These are phyloP conservation scores for Pelagophyceae sp. DNA, from an alignment of 352 stramenopile genomes.

Conservation along the genomic window DNA sequence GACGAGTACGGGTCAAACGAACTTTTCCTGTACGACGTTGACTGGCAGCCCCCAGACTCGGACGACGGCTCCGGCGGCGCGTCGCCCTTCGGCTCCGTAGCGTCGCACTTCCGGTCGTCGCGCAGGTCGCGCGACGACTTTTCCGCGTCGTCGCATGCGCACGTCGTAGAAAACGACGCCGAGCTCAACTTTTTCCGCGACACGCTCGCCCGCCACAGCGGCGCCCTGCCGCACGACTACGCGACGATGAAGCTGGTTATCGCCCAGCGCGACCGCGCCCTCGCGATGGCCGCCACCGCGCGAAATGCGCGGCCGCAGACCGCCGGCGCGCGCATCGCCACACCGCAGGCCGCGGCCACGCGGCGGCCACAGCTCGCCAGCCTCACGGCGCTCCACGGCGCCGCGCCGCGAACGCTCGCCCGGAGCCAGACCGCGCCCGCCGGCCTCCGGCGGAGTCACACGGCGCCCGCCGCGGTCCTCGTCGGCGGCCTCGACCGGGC, in stretches of 20 bases:
- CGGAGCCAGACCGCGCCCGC: too few relatives aligned
- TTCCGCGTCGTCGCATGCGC: not conserved
- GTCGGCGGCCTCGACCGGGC: too few relatives aligned
- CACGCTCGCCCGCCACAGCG: not conserved
- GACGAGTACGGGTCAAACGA: not conserved
- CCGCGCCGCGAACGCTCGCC: not conserved
- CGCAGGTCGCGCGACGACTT: not conserved
- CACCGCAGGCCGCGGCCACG: not conserved
- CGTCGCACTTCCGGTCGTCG: not conserved
- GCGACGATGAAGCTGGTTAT: conserved; percentile 4
- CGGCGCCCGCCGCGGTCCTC: too few relatives aligned
- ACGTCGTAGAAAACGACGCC: not conserved
- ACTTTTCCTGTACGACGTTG: not conserved
- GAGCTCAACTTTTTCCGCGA: conserved; percentile 13
- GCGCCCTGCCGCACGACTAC: not conserved
- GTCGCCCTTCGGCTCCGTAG: not conserved
- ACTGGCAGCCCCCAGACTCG: not conserved
- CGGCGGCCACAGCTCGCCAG: not conserved
- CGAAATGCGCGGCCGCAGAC: not conserved
- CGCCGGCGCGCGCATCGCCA: not conserved
- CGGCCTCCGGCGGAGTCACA: not conserved
- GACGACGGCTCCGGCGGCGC: not conserved
- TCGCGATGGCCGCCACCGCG: too few relatives aligned
- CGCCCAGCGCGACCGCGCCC: not conserved
- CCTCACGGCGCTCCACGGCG: not conserved